Evolutionary conservation across 2,329 filamentous ascomycete species (phyloP).

Genomic region (Aspergillus proliferans): DNA sequence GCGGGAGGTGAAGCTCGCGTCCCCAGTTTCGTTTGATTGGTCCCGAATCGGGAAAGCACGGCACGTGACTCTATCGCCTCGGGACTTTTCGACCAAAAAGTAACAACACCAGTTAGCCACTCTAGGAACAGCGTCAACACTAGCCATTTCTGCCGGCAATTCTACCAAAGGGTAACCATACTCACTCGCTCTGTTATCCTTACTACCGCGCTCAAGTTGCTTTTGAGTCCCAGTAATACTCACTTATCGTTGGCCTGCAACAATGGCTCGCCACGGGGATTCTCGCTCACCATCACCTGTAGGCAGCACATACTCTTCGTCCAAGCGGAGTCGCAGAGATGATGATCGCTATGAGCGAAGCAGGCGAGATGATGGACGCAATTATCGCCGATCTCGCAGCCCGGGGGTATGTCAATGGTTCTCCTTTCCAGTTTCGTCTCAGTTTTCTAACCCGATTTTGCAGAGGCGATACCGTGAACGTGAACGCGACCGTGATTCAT

Average conservation of each 20-base stretch:
- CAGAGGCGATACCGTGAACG: conserved; percentile 49
- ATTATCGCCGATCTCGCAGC: conserved; percentile 42
- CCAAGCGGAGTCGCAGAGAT: conserved; percentile 56
- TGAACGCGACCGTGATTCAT: conserved; percentile 53
- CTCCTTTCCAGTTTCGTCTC: neutral
- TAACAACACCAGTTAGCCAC: neutral
- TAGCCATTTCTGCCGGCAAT: neutral
- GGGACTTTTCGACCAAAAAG: neutral
- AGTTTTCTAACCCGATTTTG: conserved; percentile 9
- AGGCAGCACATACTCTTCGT: conserved; percentile 73
- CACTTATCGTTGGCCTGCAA: conserved; percentile 49
- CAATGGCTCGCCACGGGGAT: conserved; percentile 57
- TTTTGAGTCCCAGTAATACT: conserved; percentile 40
- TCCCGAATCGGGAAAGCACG: conserved; percentile 16
- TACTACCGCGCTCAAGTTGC: conserved; percentile 18
- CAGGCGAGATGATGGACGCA: conserved; percentile 46
- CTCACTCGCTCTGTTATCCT: conserved; percentile 11
- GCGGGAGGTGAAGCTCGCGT: conserved; percentile 21
- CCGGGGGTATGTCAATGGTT: conserved; percentile 38
- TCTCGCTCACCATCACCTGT: conserved; percentile 86
- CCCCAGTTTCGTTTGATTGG: conserved; percentile 17
- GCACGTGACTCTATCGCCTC: conserved; percentile 7
- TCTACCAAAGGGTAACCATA: conserved; percentile 19
- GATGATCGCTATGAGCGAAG: conserved; percentile 48
- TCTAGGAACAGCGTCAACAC: neutral